Percentiles rank a stretch among this genome's conserved stretches.
Conservation (phyloP, 768 basidiomycete species). For the Albatrellus ellisii region DNA sequence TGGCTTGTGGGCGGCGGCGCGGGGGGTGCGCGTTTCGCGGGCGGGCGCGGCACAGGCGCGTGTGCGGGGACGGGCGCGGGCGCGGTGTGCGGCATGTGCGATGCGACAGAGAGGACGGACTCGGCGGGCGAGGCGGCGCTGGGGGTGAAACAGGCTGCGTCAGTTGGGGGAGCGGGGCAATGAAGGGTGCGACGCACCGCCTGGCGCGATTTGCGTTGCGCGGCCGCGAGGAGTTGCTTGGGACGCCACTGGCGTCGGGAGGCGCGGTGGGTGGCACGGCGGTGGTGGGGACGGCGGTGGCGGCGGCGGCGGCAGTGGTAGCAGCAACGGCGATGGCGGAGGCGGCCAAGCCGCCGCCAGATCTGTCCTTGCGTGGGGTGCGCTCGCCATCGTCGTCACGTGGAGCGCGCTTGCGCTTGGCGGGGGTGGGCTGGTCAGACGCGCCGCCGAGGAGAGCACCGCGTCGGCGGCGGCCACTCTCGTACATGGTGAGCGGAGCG, state of each 20-base stretch:
- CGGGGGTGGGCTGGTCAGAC: constrained; percentile 48
- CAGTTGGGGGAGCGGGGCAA: background rate
- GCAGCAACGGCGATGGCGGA: too few species aligned
- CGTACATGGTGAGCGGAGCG: constrained; percentile 45
- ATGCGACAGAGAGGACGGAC: constrained; percentile 59
- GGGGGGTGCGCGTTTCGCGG: constrained; percentile 4
- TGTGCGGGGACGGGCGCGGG: constrained; percentile 10
- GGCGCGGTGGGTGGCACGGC: too few species aligned
- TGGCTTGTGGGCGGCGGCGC: background rate
- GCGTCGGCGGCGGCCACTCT: constrained; percentile 46
- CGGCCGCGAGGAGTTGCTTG: constrained; percentile 49
- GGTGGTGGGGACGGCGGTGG: too few species aligned
- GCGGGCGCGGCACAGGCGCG: constrained; percentile 7
- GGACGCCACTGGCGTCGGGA: too few species aligned
- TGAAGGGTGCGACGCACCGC: background rate
- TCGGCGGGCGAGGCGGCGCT: constrained; percentile 61
- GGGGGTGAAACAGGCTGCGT: constrained; percentile 27
- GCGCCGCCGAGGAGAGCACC: constrained; percentile 34
- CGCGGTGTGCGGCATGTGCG: constrained; percentile 34
- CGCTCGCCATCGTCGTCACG: constrained; percentile 60
- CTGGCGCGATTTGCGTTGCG: constrained; percentile 22
- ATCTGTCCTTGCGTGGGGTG: constrained; percentile 54
- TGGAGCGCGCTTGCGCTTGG: constrained; percentile 39
- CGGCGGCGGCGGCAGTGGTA: too few species aligned
- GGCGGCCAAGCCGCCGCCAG: constrained; percentile 25